Evolutionary conservation across 352 stramenopile genomes (phyloP).

Genomic region (Pilasporangium apinafurcum): DNA sequence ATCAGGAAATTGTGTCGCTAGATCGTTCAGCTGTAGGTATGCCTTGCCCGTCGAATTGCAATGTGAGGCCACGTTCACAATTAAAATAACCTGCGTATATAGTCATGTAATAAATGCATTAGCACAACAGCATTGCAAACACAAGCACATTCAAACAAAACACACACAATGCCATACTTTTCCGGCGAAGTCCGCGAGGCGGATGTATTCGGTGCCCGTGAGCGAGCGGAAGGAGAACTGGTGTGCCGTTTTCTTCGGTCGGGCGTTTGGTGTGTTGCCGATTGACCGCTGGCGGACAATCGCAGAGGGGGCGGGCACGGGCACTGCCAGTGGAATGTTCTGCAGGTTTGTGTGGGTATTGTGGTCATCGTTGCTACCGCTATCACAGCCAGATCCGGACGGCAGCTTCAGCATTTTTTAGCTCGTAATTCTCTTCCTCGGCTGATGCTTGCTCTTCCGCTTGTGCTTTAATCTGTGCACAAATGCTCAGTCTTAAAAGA

Average conservation of each 20-base stretch:
- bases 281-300: slow-evolving; percentile 19
- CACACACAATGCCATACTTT: slow-evolving; percentile 17
- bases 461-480: too few species aligned
- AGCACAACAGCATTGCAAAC: too few species aligned
- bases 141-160: background rate
- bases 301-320: slow-evolving; percentile 24
- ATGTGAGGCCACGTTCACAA: slow-evolving; percentile 79
- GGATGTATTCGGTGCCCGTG: slow-evolving; percentile 47
- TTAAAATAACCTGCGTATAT: slow-evolving; percentile 27
- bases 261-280: background rate
- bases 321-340: slow-evolving; percentile 52
- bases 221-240: slow-evolving; percentile 76
- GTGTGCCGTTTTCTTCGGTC: slow-evolving; percentile 53
- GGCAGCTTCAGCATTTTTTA: slow-evolving; percentile 33
- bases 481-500: too few species aligned
- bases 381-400: slow-evolving; percentile 21
- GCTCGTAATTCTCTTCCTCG: too few species aligned
- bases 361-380: slow-evolving; percentile 12
- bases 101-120: too few species aligned
- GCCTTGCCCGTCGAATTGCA: slow-evolving; percentile 75
- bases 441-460: too few species aligned
- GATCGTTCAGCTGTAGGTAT: slow-evolving; percentile 68
- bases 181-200: slow-evolving; percentile 55
- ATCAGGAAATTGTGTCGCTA: slow-evolving; percentile 50
- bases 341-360: slow-evolving; percentile 36